Evolutionary conservation across 176 grass and related monocot species (phyloP), one percentile per base, ranked within the genome.

Genomic region (Dactylis glomerata): DNA sequence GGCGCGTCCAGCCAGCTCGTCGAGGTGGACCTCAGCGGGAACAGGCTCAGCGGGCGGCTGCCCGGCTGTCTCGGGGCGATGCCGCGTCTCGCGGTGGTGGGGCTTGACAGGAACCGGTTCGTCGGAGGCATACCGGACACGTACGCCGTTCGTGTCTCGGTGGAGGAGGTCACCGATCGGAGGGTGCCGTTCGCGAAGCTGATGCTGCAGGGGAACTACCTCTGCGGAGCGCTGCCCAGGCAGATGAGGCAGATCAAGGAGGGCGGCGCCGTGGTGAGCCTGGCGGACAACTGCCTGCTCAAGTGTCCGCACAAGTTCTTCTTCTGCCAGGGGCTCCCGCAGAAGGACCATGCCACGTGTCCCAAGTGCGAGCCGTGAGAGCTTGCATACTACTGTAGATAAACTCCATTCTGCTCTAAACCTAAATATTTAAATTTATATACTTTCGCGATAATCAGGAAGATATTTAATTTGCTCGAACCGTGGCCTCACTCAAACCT

Each of bases 81-180:
- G 74, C 88, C 88, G 57, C 78, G 49, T 30, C 91, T 90, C 56
- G 24, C 50, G 57, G 79, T 75, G 10, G 76, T 93, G 3, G 61
- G 36, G 72, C 91, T 93, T 50, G 88, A 93, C 72, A 5, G 79
- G 71, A 93, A 93, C 85, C 24, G 73, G 73, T 93, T 93, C 91
- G 82, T 59, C 11, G 91, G 91, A 33, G 30, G 50, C 44, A 38
- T 93, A 16, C 91, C 88, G 40, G 50, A 57, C 12, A 33, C 23
- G 85, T 93, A 93, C 85, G 91, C 82, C 46, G 82, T 26, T 1
- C 91, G 91, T 2, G 82, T 28, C 4, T 41, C 73, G n/a, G 88
- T 62, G 31, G 52, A 14, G 23, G 62, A 46, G 2, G 76, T 41
- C 33, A 57, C 65, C 0, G 83, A 31, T 0, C 10, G 85, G 78